A percentile compares a stretch with the other conserved stretches of the same genome.
Conservation (phyloP, 1,284 basidiomycete species). For the Malassezia furfur region DNA sequence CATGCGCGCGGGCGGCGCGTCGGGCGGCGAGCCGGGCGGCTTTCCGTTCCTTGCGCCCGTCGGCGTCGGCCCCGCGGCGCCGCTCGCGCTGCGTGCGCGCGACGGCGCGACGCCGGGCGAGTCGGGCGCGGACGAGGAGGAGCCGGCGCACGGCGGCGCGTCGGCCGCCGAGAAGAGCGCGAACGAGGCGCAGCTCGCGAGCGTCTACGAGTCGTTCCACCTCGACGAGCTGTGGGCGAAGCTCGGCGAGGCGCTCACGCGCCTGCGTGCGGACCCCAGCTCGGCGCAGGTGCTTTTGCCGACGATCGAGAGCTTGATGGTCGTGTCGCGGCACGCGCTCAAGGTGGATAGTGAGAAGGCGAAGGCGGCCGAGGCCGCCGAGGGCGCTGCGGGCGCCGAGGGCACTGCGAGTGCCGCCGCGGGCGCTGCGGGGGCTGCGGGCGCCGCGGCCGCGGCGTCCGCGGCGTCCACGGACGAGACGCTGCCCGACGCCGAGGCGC, state of each 20-base stretch:
- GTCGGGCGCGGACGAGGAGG: too few relatives aligned
- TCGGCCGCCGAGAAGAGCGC: constrained; percentile 35
- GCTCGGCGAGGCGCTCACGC: constrained; percentile 36
- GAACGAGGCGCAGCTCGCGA: constrained; percentile 35
- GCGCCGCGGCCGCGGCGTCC: too few relatives aligned
- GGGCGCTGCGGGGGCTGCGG: too few relatives aligned
- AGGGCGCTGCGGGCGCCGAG: too few relatives aligned
- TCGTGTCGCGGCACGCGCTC: constrained; percentile 79
- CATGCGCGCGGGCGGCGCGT: neutral
- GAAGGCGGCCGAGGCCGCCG: constrained; percentile 2
- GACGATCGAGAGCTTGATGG: constrained; percentile 62
- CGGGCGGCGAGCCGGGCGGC: neutral
- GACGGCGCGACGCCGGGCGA: neutral
- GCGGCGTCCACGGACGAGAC: neutral
- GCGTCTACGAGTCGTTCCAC: constrained; percentile 43
- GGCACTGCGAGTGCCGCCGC: constrained; percentile 6
- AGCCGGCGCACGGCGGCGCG: too few relatives aligned
- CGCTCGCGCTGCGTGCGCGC: neutral
- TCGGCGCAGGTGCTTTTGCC: constrained; percentile 44
- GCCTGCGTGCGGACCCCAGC: constrained; percentile 37
- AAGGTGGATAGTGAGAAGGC: constrained; percentile 1
- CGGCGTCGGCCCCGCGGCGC: neutral
- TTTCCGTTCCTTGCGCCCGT: neutral
- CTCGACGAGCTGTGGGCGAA: constrained; percentile 39
- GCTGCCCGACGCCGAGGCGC: constrained; percentile 13